These are phyloP conservation scores for Fomitopsis schrenkii DNA, from an alignment of 1,284 basidiomycete species.

Conservation along the genomic window DNA sequence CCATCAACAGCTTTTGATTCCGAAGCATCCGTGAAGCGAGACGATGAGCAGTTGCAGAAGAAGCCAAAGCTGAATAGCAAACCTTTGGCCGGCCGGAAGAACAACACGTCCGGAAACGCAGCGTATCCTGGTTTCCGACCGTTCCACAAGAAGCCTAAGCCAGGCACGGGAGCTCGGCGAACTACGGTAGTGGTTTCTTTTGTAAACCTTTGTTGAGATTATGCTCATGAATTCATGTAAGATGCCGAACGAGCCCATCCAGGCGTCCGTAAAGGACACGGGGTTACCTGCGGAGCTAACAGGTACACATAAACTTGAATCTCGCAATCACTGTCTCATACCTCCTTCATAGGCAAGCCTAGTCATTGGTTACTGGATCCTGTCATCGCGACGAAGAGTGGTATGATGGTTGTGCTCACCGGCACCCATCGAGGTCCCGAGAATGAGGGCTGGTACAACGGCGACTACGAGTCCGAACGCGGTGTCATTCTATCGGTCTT, in stretches of 20 bases:
- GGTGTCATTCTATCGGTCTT: constrained; percentile 16
- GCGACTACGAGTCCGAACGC: constrained; percentile 15
- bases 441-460: constrained; percentile 15
- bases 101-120: neutral
- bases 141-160: neutral
- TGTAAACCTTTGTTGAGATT: no score
- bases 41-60: neutral
- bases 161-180: neutral
- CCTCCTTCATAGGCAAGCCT: no score
- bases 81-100: neutral
- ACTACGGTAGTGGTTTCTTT: neutral
- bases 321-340: no score
- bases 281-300: neutral
- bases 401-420: constrained; percentile 13
- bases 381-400: constrained; percentile 6
- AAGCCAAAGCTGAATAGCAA: neutral
- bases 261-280: neutral
- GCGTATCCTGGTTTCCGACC: neutral
- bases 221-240: neutral
- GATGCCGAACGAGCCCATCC: no score
- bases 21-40: neutral
- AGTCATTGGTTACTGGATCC: constrained; percentile 12
- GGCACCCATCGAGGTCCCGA: constrained; percentile 3
- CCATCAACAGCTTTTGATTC: neutral
- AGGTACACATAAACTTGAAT: no score